Evolutionary conservation across 2,329 filamentous ascomycete species (phyloP).

Genomic region (Sporothrix luriei): DNA sequence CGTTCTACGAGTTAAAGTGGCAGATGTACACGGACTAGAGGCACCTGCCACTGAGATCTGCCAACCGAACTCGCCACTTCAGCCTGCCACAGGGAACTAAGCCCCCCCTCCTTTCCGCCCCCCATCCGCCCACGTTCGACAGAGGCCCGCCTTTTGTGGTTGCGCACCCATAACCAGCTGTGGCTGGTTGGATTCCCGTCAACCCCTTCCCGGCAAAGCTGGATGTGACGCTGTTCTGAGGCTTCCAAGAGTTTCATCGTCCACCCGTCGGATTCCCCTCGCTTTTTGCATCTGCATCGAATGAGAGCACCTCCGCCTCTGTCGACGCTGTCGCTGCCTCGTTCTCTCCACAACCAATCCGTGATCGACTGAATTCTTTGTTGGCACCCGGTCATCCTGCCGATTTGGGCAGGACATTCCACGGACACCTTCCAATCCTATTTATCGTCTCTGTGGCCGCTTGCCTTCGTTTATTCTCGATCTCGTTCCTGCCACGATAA

Average conservation of each 20-base stretch:
- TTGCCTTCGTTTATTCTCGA: neutral
- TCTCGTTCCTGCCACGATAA: conserved; percentile 37
- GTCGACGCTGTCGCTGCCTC: neutral
- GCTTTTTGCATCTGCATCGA: neutral
- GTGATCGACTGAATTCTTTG: conserved; percentile 9
- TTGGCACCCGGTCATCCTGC: neutral
- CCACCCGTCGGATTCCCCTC: neutral
- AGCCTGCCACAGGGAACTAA: conserved; percentile 14
- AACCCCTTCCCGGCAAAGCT: conserved; percentile 16
- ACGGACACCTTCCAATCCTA: neutral
- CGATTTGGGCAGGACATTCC: conserved; percentile 10
- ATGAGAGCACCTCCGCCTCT: neutral
- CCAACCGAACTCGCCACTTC: conserved; percentile 13
- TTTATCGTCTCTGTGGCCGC: neutral
- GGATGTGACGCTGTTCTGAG: conserved; percentile 24
- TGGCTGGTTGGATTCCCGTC: conserved; percentile 12
- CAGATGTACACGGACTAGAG: neutral
- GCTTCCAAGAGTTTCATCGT: conserved; percentile 24
- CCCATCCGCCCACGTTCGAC: neutral
- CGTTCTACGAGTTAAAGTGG: neutral
- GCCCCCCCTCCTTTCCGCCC: conserved; percentile 4
- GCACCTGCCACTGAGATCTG: conserved; percentile 1
- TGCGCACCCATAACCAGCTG: conserved; percentile 12
- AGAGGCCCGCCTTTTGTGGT: neutral
- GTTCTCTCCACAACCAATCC: neutral